Evolutionary conservation across 495 filamentous ascomycete genomes (phyloP), one percentile per base, ranked within the genome.

Genomic region (Collariella sp.): DNA sequence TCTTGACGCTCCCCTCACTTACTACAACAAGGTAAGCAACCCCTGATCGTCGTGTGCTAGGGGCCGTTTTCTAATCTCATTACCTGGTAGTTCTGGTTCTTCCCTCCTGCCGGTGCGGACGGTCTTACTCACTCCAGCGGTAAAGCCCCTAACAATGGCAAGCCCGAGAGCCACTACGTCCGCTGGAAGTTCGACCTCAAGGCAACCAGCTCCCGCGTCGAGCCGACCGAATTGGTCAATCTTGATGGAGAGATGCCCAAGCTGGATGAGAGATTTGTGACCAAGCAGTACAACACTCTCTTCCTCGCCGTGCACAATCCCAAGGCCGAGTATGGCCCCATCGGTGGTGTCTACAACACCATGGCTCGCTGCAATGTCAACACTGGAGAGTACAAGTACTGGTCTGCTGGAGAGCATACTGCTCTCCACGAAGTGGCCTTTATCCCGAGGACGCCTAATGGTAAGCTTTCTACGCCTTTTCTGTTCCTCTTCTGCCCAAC

Each of bases 201-300:
- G 22, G 61, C 70, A 5, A 64, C 65, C 31, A 67, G 58, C 15
- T 54, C 61, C 9, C 62, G 71, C 1, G 62, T 74, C 11, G 57
- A 50, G 35, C 64, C 72, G 15, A 49, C 65, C 1, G 0, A 68
- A 19, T 50, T 70, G 7, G 76, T 76, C 61, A 60, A 64, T 3
- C 72, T 72, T 6, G 76, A 71, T 47, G 77, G 78, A 19, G 80
- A 83, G 61, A 82, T 82, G 70, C 79, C 75, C 7, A 72, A 79
- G 20, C 80, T 83, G 54, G 80, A 83, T 57, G 80, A 82, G 52
- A 73, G 79, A 1, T 74, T 70, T 38, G 66, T 75, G 3, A 76
- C 74, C 16, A 73, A 74, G 51, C 63, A 64, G 5, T 80, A 83
- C 60, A 61, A 66, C 9, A 79, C 81, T 62, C 79, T 79, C 65